Evolutionary conservation across 805 yeast species (phyloP).

Genomic region (Candida oleophila): DNA sequence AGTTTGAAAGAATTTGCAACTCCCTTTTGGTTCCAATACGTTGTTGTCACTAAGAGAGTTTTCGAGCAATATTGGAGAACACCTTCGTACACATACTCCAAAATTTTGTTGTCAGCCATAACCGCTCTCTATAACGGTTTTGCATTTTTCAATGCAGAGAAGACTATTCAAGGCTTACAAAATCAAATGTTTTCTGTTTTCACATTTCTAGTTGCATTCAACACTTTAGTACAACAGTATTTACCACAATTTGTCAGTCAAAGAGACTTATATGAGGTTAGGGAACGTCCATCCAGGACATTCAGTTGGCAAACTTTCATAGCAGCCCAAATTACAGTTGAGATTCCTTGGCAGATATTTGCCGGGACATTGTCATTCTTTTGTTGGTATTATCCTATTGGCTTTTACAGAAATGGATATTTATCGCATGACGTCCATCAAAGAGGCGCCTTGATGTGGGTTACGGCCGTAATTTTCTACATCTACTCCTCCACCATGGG

Average conservation of each 20-base stretch:
- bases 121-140: slow-evolving; percentile 68
- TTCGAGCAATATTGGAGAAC: slow-evolving; percentile 36
- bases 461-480: slow-evolving; percentile 41
- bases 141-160: slow-evolving; percentile 55
- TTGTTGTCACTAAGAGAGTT: slow-evolving; percentile 29
- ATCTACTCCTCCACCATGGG: slow-evolving; percentile 59
- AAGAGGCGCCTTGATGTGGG: slow-evolving; percentile 60
- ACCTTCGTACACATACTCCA: slow-evolving; percentile 46
- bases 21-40: slow-evolving; percentile 20
- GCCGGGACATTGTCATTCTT: slow-evolving; percentile 65
- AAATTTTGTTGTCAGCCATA: slow-evolving; percentile 36
- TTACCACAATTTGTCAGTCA: slow-evolving; percentile 55
- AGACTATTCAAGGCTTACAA: slow-evolving; percentile 36
- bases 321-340: slow-evolving; percentile 60
- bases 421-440: slow-evolving; percentile 29
- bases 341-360: slow-evolving; percentile 61
- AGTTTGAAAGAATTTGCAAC: slow-evolving; percentile 13
- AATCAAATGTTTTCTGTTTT: slow-evolving; percentile 74
- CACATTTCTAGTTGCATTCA: slow-evolving; percentile 59
- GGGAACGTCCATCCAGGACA: slow-evolving; percentile 73
- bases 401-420: slow-evolving; percentile 21
- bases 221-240: slow-evolving; percentile 60
- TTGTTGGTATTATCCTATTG: slow-evolving; percentile 49
- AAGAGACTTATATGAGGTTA: slow-evolving; percentile 66
- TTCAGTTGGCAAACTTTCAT: slow-evolving; percentile 67